Evolutionary conservation across 306 rosid genomes (phyloP).

Genomic region (Dalbergia cultrata): DNA sequence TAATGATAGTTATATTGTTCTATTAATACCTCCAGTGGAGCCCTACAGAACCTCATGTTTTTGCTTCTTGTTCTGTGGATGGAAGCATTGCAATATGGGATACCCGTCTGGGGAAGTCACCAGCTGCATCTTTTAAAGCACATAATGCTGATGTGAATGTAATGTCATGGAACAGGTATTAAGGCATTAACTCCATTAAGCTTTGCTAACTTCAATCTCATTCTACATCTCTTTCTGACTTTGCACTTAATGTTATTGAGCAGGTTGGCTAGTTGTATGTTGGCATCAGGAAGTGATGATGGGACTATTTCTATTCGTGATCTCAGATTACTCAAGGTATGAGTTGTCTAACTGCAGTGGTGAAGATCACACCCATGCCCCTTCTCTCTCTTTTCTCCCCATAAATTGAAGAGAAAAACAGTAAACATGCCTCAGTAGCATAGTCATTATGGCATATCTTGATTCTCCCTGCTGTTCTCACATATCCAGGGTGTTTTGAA

Average conservation of each 20-base stretch:
- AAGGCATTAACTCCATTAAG: conserved; percentile 3
- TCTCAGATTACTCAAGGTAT: conserved; percentile 87
- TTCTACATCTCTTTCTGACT: conserved; percentile 7
- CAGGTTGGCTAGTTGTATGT: conserved; percentile 89
- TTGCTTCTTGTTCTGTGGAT: conserved; percentile 93
- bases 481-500: background rate
- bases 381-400: background rate
- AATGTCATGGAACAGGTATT: conserved; percentile 94
- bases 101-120: conserved; percentile 76
- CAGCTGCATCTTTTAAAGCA: conserved; percentile 67
- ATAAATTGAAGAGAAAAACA: background rate
- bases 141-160: conserved; percentile 96
- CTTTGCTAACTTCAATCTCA: conserved; percentile 12
- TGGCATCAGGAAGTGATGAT: conserved; percentile 98
- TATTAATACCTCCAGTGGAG: conserved; percentile 82
- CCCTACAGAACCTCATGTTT: conserved; percentile 78
- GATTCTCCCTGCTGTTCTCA: background rate
- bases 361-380: background rate
- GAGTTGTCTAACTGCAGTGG: conserved; percentile 17
- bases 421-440: background rate
- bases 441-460: no score
- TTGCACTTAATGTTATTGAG: conserved; percentile 39
- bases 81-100: conserved; percentile 92
- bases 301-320: conserved; percentile 95
- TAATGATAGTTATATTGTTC: conserved; percentile 30